Percentiles rank a stretch among this genome's conserved stretches.
Evolutionary conservation across 306 rosid species (phyloP).

Genomic region (Prunus davidiana): DNA sequence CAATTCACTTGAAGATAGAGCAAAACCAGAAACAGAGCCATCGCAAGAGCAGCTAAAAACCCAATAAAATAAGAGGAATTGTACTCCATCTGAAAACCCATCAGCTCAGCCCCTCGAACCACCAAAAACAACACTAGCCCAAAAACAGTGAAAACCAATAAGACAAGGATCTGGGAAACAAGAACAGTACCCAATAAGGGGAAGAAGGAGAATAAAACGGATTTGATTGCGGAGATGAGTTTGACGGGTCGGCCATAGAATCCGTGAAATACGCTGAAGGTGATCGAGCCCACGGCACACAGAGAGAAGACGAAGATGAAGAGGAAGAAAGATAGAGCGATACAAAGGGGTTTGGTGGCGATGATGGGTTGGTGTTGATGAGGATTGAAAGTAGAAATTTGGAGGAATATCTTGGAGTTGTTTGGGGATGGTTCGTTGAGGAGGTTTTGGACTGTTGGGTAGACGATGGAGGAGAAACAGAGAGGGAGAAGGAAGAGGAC

Average conservation of each 20-base stretch:
- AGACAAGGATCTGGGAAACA: slow-evolving; percentile 14
- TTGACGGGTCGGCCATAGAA: slow-evolving; percentile 50
- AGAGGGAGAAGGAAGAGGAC: slow-evolving; percentile 64
- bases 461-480: slow-evolving; percentile 38
- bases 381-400: neutral
- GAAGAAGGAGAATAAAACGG: slow-evolving; percentile 34
- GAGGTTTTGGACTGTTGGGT: slow-evolving; percentile 37
- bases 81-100: slow-evolving; percentile 13
- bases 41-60: neutral
- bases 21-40: slow-evolving; percentile 9
- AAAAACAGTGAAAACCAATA: neutral
- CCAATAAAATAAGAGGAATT: slow-evolving; percentile 31
- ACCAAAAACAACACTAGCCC: slow-evolving; percentile 17
- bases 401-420: slow-evolving; percentile 17
- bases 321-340: slow-evolving; percentile 22
- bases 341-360: neutral
- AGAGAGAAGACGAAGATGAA: slow-evolving; percentile 29
- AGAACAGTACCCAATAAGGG: slow-evolving; percentile 40
- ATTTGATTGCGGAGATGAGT: slow-evolving; percentile 41
- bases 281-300: slow-evolving; percentile 48
- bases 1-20: slow-evolving; percentile 50
- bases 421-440: slow-evolving; percentile 9
- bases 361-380: neutral
- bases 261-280: slow-evolving; percentile 45
- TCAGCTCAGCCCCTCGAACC: neutral